Percentiles rank a stretch among this genome's conserved stretches.
phyloP scores from a whole-genome alignment of 306 rosid species.

The Quercus engelmannii region DNA sequence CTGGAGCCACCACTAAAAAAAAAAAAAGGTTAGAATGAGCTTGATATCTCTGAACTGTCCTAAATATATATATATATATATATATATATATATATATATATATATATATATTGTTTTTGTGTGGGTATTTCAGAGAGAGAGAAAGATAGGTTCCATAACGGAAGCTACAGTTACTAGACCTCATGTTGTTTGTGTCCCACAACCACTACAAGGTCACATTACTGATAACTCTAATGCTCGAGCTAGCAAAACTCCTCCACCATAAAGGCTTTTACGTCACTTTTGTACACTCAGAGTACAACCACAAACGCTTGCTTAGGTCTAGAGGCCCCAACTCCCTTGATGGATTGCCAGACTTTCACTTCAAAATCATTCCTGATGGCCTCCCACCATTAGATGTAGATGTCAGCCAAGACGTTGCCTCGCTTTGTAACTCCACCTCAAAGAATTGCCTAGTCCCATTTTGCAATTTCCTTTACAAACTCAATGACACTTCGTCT shows the following conservation, averaged over 20 bases:
- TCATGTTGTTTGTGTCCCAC: conserved; percentile 3
- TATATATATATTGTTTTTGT: too few relatives aligned
- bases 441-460: background rate
- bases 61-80: too few relatives aligned
- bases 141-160: background rate
- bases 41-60: background rate
- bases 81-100: too few relatives aligned
- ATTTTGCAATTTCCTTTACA: background rate
- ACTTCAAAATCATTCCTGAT: conserved; percentile 5
- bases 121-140: background rate
- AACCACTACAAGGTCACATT: conserved; percentile 11
- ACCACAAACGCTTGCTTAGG: conserved; percentile 1
- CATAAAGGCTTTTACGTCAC: conserved; percentile 15
- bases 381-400: background rate
- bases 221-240: background rate
- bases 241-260: conserved; percentile 14
- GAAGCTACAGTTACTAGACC: background rate
- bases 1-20: background rate
- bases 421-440: conserved; percentile 7
- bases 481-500: background rate
- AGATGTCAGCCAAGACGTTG: background rate
- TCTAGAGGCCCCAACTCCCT: background rate
- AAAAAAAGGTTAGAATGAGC: background rate
- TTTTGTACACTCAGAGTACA: background rate
- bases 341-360: conserved; percentile 3